Base-by-base conservation (phyloP, 108 stramenopile species). In the Nannochloropsis gaditana region DNA sequence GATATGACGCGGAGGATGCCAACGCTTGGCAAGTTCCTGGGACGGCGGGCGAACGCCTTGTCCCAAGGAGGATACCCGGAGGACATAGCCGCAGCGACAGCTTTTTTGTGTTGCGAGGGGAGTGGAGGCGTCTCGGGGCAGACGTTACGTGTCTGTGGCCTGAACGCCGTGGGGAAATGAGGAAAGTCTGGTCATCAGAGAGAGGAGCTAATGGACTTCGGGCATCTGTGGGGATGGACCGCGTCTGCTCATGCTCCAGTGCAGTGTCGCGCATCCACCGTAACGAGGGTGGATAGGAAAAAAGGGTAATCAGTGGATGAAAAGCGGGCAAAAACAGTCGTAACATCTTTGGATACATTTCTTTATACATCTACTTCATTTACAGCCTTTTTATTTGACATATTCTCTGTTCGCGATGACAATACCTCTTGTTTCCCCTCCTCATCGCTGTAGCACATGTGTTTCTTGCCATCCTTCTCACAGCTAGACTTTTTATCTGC, bases 91-190 rank as follows among this genome's bases (percentile, higher is more conserved):
- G 44, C 41, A 6, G 85, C 81, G 41, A 42, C 83, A 41, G 42
- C 44, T 10, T 44, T 82, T 15, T 80, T 86, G 4, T 43, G 81
- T 19, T 79, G n/a, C 9, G 9, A 79, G 42, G 43, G 17, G 42
- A 21, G 80, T 21, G 83, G 19, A 11, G 85, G 85, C 41, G 42
- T 86, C 2, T 83, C 17, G 9, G 85, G 85, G 44, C 42, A 83
- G 85, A 83, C 85, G n/a, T 43, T 86, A 15, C 42, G 85, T 9
- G 85, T 86, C 2, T 86, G 85, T 83, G 85, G 85, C 19, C 6
- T 73, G 8, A 73, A 73, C n/a, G 59, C 59, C 19, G 59, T 73
- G 15, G 59, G 59, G 8, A 73, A 73, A n/a, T 73, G 8, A 73
- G 6, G 3, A 6, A 73, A 73, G n/a, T 73, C 31, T 31, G 31